Base-by-base conservation (phyloP, 768 basidiomycete genomes). In the Phylloporus rhodoxanthus region DNA sequence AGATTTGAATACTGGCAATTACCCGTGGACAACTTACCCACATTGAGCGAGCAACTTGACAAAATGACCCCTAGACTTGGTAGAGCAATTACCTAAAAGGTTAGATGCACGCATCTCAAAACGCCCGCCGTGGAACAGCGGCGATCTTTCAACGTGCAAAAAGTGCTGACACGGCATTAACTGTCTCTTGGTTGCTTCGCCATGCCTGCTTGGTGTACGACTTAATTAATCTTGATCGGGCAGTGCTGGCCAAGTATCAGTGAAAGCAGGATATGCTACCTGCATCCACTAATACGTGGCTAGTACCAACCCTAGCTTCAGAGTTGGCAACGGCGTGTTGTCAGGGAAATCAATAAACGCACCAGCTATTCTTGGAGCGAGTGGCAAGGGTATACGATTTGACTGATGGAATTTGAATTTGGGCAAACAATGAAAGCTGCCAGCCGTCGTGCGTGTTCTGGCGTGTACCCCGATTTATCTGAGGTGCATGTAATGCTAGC, bases 251-350 rank as follows among this genome's bases (percentile, higher is more conserved):
- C 41, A 32, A 21, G 17, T 25, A 34, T 42, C 43, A 34, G 57
- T 36, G 45, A 56, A 44, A 34, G 15, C 30, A 33, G 32, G 43
- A 17, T 36, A 23, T 15, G 15, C 6, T 5, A 32, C 36, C 17
- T 13, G 10, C 36, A 19, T 20, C 3, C 9, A 20, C 17, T 37
- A 7, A 20, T 20, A 20, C 17, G 36, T 19, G 36, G 36, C 10
- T 29, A 6, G 8, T 39, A 39, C 11, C 17, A 20, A 48, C 47
- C 50, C 52, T 37, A 33, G 41, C 57, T 52, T 52, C 47, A 53
- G 29, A 37, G 43, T 34, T 21, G 39, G 20, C 21, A 17, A 17
- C 19, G 19, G 40, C 36, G 37, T 26, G 45, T 47, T 37, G 38
- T 38, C 39, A 29, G 33, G 50, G 51, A 42, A 41, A 46, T 45